Evolutionary conservation across 768 basidiomycete species (phyloP), one percentile per base, ranked within the genome.

Genomic region (Boletus subparvulus): DNA sequence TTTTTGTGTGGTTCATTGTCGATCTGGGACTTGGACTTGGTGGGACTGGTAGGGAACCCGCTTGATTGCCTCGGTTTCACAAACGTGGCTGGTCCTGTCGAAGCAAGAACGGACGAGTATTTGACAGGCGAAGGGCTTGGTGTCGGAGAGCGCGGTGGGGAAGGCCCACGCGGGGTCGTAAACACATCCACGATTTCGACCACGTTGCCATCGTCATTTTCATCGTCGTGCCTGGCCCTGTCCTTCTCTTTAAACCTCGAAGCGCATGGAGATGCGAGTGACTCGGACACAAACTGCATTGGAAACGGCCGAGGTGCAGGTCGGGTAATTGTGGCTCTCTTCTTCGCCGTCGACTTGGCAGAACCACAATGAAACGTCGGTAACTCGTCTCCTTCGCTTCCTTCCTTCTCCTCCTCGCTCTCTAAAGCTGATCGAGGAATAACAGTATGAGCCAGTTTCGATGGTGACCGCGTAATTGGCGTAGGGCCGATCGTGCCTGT

Each of bases 251-350:
- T n/a, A 11, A 30, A 4, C 13, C 42, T 47, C 10, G 52, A 52
- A 41, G 42, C 3, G 4, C n/a, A 17, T 3, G 54, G 54, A 24
- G 55, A 58, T 16, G 33, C 24, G 4, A 14, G 41, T 10, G 52
- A 39, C 12, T 48, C n/a, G 32, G 32, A n/a, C 12, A 35, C 51
- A 14, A 61, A 32, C 17, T 65, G 65, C 61, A 71, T 64, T 43
- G 70, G 70, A 56, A 73, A 71, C 21, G 69, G 67, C 8, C 49
- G 63, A 44, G 57, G 61, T 4, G 39, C 58, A n/a, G 49, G 54
- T 36, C 55, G 54, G 10, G 4, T 30, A 37, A 11, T 19, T 13
- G 24, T 50, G 16, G 39, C 39, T 3, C 37, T 41, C 40, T 44
- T 54, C 21, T 44, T 52, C 35, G 13, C 33, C 30, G 37, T 50